Base-by-base conservation (phyloP, 208 protist species). In the Vickermania ingenoplastis region DNA sequence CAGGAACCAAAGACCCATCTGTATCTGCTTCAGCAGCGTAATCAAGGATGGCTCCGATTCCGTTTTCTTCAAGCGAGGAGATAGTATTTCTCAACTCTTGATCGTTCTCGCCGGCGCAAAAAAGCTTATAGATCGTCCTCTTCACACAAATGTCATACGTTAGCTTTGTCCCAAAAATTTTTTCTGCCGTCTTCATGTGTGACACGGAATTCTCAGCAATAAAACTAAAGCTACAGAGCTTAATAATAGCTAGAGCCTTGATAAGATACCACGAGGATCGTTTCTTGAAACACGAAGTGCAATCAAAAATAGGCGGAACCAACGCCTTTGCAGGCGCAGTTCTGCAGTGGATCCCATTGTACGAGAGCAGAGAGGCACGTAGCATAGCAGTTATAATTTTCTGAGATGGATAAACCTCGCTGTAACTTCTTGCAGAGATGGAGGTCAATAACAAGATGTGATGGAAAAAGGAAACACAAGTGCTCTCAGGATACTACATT, bases 1-100 rank as follows among this genome's bases (percentile, higher is more conserved):
- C 41, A 0, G 87, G 83, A 2, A 73, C 71, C 57, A 91, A 89
- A 45, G 79, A 75, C 69, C 75, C 78, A 7, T 77, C 79, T 13
- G 79, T 56, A 65, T 96, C 91, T 0, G 83, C 86, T 78, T 98
- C 96, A 14, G 92, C 96, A 1, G 92, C 91, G 64, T 98, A 98
- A 74, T 98, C 96, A 24, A 98, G 80, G 29, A 98, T 94, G 51
- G 89, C 73, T 27, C 90, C 92, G 50, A 98, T 81, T 52, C 88
- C 81, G 27, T 69, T 65, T 17, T 66, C 54, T 3, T 76, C 72
- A 27, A 98, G 81, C 31, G 60, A 48, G 11, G 79, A 62, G 25
- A 98, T 65, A 0, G 88, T 90, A 41, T 74, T 45, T 29, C 79
- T 63, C 14, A 96, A 67, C 62, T 97, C 93, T n/a, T 80, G 58